Percentiles rank a stretch among this genome's conserved stretches.
These are phyloP conservation scores for Hibiscus trionum DNA, from an alignment of 345 rosid species.

Conservation along the genomic window DNA sequence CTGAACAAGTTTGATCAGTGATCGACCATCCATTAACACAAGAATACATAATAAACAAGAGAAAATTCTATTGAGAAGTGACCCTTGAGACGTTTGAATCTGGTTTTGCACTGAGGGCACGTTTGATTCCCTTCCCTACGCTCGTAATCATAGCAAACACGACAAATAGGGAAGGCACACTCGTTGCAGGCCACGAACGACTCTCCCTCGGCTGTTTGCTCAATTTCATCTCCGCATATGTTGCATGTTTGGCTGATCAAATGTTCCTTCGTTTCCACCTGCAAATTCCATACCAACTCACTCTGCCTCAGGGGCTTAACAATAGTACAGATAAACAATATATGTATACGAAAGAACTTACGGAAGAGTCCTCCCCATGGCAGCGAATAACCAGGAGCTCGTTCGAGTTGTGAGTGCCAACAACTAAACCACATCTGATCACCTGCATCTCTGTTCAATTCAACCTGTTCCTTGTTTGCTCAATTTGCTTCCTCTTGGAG, in stretches of 20 bases:
- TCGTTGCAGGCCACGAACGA: conserved; percentile 47
- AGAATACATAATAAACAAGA: neutral
- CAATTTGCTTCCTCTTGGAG: no score
- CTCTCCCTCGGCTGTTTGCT: conserved; percentile 35
- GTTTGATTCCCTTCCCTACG: conserved; percentile 47
- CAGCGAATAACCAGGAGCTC: conserved; percentile 37
- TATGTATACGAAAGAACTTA: neutral
- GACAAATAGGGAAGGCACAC: conserved; percentile 60
- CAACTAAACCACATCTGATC: conserved; percentile 32
- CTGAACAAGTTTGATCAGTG: conserved; percentile 16
- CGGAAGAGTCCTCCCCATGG: conserved; percentile 26
- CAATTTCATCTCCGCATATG: conserved; percentile 47
- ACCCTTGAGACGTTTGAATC: conserved; percentile 56
- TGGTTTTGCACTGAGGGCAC: conserved; percentile 56
- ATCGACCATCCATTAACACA: neutral
- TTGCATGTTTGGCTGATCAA: conserved; percentile 33
- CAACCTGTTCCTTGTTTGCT: neutral
- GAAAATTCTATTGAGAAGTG: neutral
- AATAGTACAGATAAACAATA: no score
- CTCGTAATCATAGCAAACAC: conserved; percentile 52
- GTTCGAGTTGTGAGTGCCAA: conserved; percentile 43
- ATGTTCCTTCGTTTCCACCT: conserved; percentile 20
- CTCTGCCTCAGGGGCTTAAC: no score
- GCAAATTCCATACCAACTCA: neutral
- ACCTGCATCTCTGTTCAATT: conserved; percentile 24